These are phyloP conservation scores for Jasminum sambac DNA, from an alignment of 257 asterid genomes.

Conservation along the genomic window DNA sequence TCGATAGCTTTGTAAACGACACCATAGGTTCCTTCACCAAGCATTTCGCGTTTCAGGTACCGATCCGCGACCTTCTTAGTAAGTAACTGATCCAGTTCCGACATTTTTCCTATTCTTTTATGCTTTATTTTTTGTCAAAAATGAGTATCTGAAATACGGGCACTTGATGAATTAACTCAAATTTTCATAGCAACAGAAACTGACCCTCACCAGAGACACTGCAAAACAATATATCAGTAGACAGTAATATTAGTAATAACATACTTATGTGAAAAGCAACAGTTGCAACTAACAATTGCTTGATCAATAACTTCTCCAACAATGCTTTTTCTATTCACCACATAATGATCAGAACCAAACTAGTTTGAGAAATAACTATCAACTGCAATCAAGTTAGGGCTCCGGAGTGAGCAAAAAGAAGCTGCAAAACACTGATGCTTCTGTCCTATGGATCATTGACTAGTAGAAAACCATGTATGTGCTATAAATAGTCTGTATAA, in stretches of 20 bases:
- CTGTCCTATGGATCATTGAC: not conserved
- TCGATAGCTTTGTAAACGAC: constrained; percentile 92
- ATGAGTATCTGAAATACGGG: not conserved
- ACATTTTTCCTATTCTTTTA: constrained; percentile 31
- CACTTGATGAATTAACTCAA: not conserved
- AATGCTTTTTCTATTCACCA: too few species aligned
- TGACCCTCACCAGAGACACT: not conserved
- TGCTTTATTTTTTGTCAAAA: not conserved
- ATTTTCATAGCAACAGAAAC: not conserved
- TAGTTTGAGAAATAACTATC: too few species aligned
- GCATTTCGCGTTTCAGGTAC: constrained; percentile 73
- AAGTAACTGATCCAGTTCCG: constrained; percentile 46
- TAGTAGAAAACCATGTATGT: not conserved
- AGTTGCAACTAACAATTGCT: too few species aligned
- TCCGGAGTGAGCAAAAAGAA: not conserved
- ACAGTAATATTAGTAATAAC: too few species aligned
- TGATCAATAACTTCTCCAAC: too few species aligned
- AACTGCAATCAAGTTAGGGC: too few species aligned
- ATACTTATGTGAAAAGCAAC: too few species aligned
- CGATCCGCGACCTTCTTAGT: constrained; percentile 86
- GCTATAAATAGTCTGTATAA: not conserved
- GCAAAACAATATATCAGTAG: too few species aligned
- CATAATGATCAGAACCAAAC: too few species aligned
- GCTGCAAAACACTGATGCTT: not conserved
- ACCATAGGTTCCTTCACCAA: constrained; percentile 96